Evolutionary conservation across 495 filamentous ascomycete genomes (phyloP).

Genomic region (Aspergillus nanangensis): DNA sequence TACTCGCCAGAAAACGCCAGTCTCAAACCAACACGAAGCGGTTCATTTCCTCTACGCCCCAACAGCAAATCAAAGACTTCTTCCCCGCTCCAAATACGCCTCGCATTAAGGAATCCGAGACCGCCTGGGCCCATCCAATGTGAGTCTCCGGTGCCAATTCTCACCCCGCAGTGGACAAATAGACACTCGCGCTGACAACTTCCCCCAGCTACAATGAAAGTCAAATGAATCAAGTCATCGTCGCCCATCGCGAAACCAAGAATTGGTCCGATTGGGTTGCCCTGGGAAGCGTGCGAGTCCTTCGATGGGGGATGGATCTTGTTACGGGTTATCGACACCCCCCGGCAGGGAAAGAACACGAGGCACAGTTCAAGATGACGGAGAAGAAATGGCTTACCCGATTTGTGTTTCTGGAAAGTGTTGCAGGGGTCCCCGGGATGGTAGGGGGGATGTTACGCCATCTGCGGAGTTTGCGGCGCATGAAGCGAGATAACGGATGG

Average conservation of each 20-base stretch:
- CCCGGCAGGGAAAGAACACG: constrained; percentile 37
- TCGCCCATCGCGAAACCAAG: constrained; percentile 64
- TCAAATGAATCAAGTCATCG: constrained; percentile 57
- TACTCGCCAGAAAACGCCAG: constrained; percentile 9
- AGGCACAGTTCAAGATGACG: constrained; percentile 55
- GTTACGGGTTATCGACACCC: constrained; percentile 71
- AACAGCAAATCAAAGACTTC: constrained; percentile 33
- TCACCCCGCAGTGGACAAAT: background rate
- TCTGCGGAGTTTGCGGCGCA: constrained; percentile 70
- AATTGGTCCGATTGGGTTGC: constrained; percentile 67
- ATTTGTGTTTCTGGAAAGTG: constrained; percentile 89
- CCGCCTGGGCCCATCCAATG: constrained; percentile 42
- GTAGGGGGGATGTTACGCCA: constrained; percentile 92
- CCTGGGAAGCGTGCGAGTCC: constrained; percentile 53
- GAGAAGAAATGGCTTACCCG: constrained; percentile 76
- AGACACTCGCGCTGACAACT: constrained; percentile 12
- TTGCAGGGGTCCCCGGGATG: constrained; percentile 95
- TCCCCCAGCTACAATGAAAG: constrained; percentile 51
- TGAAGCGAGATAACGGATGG: constrained; percentile 96
- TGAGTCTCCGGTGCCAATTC: constrained; percentile 14
- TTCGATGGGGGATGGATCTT: constrained; percentile 64
- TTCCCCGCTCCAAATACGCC: constrained; percentile 33
- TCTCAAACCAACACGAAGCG: constrained; percentile 20
- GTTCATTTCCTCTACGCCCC: constrained; percentile 33
- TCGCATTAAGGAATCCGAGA: constrained; percentile 31